Evolutionary conservation across 2,329 filamentous ascomycete species (phyloP).

Genomic region (Aspergillus neotritici): DNA sequence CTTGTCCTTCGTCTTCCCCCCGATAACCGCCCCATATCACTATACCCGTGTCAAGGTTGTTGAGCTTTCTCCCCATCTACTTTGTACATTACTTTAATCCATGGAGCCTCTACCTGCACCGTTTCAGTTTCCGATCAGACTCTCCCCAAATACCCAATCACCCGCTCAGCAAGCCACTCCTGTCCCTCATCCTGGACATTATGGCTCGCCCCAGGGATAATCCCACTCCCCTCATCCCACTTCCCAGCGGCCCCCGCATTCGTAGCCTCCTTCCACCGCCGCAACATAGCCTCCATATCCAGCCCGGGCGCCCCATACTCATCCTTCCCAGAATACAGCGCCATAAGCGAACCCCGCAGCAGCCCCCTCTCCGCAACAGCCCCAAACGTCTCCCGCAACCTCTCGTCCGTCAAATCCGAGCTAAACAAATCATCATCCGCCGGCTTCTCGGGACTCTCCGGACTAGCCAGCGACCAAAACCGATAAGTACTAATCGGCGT

Average conservation of each 20-base stretch:
- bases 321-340: conserved; percentile 44
- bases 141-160: conserved; percentile 29
- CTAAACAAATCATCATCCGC: conserved; percentile 86
- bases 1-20: background rate
- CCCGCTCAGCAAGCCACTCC: conserved; percentile 34
- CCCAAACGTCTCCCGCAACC: conserved; percentile 61
- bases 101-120: background rate
- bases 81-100: conserved; percentile 1
- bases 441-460: conserved; percentile 48
- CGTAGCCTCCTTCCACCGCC: conserved; percentile 39
- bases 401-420: conserved; percentile 61
- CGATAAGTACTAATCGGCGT: conserved; percentile 52
- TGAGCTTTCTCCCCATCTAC: conserved; percentile 22
- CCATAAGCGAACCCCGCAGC: conserved; percentile 36
- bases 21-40: background rate
- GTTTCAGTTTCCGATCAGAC: conserved; percentile 14
- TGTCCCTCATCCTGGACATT: conserved; percentile 47
- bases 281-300: conserved; percentile 41
- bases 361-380: conserved; percentile 35
- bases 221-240: conserved; percentile 48
- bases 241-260: conserved; percentile 33
- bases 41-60: conserved; percentile 2
- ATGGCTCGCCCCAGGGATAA: conserved; percentile 47
- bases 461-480: conserved; percentile 53
- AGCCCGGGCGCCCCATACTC: conserved; percentile 41